phyloP scores from a whole-genome alignment of 169 alveolate species.

The Cryptosporidium muris region DNA sequence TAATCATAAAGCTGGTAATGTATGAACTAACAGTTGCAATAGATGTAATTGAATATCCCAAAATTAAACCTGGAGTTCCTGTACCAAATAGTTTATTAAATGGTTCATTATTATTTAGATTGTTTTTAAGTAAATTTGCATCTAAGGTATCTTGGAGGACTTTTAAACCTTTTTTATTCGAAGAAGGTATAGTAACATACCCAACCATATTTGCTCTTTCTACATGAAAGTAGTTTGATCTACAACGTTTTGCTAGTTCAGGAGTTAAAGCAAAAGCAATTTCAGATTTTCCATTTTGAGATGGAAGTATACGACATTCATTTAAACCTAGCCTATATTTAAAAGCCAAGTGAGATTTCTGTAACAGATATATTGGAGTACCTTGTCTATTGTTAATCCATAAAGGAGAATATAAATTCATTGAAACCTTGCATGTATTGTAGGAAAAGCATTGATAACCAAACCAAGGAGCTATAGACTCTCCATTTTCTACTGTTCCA shows the following conservation, averaged over 20 bases:
- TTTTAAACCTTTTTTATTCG: background rate
- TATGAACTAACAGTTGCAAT: conserved; percentile 9
- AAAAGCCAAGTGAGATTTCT: conserved; percentile 22
- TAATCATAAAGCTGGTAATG: conserved; percentile 34
- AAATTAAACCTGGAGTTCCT: conserved; percentile 13
- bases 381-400: conserved; percentile 53
- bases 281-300: conserved; percentile 41
- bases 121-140: background rate
- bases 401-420: conserved; percentile 22
- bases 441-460: conserved; percentile 23
- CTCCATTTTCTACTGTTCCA: background rate
- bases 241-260: conserved; percentile 21
- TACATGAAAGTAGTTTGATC: conserved; percentile 29
- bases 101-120: background rate
- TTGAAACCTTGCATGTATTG: conserved; percentile 44
- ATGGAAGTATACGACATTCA: conserved; percentile 37
- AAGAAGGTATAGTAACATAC: conserved; percentile 39
- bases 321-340: conserved; percentile 47
- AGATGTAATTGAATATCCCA: conserved; percentile 49
- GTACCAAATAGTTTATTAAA: background rate
- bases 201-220: conserved; percentile 53
- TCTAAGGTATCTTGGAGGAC: background rate
- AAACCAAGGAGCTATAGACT: conserved; percentile 19
- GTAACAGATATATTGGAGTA: conserved; percentile 31
- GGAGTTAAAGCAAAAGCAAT: conserved; percentile 41